Conservation (phyloP, 441 rosid genomes). For the Mallotus japonicus region DNA sequence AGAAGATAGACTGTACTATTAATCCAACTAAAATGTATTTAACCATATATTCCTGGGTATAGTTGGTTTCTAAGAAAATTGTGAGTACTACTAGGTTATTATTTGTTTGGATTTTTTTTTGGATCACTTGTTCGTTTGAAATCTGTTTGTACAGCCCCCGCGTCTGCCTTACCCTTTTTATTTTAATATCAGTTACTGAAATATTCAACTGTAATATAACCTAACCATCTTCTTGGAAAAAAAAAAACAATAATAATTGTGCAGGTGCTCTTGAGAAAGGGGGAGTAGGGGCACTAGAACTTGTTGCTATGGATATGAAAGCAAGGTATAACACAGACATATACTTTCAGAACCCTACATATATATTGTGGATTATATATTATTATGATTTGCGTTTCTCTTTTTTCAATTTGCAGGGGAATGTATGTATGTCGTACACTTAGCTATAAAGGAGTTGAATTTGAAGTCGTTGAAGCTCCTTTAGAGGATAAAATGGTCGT, state of each 20-base stretch:
- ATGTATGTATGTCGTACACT: constrained; percentile 99
- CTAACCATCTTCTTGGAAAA: constrained; percentile 7
- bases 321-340: constrained; percentile 62
- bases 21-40: neutral
- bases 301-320: constrained; percentile 99
- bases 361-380: neutral
- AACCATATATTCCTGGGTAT: neutral
- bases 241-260: constrained; percentile 23
- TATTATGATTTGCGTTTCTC: constrained; percentile 22
- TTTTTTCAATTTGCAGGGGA: constrained; percentile 60
- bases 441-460: constrained; percentile 93
- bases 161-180: neutral
- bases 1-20: neutral
- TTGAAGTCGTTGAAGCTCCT: constrained; percentile 93
- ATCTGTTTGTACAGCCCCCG: neutral
- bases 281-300: constrained; percentile 98
- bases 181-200: constrained; percentile 4
- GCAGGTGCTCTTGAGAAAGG: constrained; percentile 98
- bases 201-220: constrained; percentile 2
- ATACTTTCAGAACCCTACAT: neutral
- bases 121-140: neutral
- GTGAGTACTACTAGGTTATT: neutral
- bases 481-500: constrained; percentile 94
- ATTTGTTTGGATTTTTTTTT: neutral
- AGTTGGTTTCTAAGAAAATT: neutral